A percentile compares a stretch with the other conserved stretches of the same genome.
phyloP scores from a whole-genome alignment of 75 land plant species.

The Picea sitchensis region DNA sequence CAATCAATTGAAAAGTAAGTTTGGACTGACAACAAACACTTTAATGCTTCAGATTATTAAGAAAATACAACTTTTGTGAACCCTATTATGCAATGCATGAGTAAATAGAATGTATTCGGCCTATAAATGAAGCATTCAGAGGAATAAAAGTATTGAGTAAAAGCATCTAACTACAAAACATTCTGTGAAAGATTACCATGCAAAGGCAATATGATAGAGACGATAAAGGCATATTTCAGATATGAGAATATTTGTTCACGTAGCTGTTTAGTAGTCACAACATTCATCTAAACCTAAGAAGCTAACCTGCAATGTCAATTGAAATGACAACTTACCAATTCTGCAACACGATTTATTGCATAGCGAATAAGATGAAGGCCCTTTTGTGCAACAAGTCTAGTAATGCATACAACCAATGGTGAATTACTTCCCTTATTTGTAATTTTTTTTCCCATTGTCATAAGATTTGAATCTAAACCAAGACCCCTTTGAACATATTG shows the following conservation, averaged over 20 bases:
- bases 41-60: neutral
- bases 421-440: neutral
- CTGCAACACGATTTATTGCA: constrained; percentile 50
- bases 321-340: constrained; percentile 35
- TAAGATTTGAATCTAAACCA: constrained; percentile 30
- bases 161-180: neutral
- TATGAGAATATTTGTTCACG: neutral
- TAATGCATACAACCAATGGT: constrained; percentile 64
- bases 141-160: neutral
- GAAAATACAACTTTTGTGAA: neutral
- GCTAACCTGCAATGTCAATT: too few relatives aligned
- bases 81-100: neutral
- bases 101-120: neutral
- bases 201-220: neutral
- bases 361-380: constrained; percentile 68
- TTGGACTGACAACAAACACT: neutral
- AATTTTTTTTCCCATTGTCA: neutral
- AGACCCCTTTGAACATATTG: constrained; percentile 66
- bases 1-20: neutral
- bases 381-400: constrained; percentile 67
- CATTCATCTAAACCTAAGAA: too few relatives aligned
- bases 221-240: neutral
- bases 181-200: neutral
- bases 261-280: too few relatives aligned
- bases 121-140: neutral